These are phyloP conservation scores for Brassica nigra DNA, from an alignment of 345 rosid species.

Conservation along the genomic window DNA sequence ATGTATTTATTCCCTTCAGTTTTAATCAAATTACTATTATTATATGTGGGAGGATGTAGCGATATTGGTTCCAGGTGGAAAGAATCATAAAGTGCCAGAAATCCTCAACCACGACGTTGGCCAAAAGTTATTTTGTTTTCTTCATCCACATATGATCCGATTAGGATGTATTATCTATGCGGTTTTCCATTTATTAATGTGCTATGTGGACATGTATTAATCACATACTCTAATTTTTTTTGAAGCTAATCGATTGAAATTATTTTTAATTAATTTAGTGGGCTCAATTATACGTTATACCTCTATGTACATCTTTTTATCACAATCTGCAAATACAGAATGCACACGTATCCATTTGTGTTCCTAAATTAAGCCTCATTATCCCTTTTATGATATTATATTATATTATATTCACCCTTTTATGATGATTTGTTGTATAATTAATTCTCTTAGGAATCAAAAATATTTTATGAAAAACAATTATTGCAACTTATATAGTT, in stretches of 20 bases:
- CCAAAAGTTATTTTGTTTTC: slow-evolving; percentile 40
- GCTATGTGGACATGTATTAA: slow-evolving; percentile 22
- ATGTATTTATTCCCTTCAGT: slow-evolving; percentile 13
- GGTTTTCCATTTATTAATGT: slow-evolving; percentile 21
- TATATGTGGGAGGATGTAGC: neutral
- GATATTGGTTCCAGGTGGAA: slow-evolving; percentile 30
- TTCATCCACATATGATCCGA: slow-evolving; percentile 40
- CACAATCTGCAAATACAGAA: neutral
- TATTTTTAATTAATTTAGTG: slow-evolving; percentile 19
- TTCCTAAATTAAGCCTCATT: slow-evolving; percentile 15
- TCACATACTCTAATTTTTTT: slow-evolving; percentile 8
- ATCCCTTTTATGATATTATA: neutral
- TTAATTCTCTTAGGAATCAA: neutral
- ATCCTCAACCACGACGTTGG: slow-evolving; percentile 36
- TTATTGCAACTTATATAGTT: neutral
- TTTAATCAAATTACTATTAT: slow-evolving; percentile 8
- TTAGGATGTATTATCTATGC: slow-evolving; percentile 35
- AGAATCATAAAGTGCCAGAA: slow-evolving; percentile 36
- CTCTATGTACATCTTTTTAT: neutral
- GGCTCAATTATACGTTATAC: slow-evolving; percentile 29
- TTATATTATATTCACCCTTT: slow-evolving; percentile 1
- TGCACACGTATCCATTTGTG: slow-evolving; percentile 29
- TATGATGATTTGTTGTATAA: neutral
- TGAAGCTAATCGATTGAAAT: slow-evolving; percentile 6
- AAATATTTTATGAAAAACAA: neutral